Evolutionary conservation across 2,329 filamentous ascomycete genomes (phyloP).

Genomic region (Cercospora citrullina): DNA sequence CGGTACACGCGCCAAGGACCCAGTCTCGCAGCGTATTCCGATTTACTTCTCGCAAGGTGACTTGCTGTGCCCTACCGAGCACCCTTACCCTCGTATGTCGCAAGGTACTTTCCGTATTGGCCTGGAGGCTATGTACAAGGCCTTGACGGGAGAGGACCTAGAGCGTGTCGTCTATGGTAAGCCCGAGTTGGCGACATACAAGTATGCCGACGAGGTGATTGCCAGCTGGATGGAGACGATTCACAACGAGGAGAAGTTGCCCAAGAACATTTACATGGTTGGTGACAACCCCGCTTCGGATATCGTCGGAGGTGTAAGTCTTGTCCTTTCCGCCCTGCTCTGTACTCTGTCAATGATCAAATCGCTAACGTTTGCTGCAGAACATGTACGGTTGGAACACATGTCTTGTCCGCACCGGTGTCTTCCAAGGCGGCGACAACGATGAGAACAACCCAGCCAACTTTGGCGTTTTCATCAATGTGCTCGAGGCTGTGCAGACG

Average conservation of each 20-base stretch:
- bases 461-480: slow-evolving; percentile 74
- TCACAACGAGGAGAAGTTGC: slow-evolving; percentile 69
- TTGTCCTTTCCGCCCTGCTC: not conserved
- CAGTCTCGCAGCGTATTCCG: slow-evolving; percentile 65
- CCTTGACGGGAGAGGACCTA: slow-evolving; percentile 67
- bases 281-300: slow-evolving; percentile 74
- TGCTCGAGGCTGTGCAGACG: slow-evolving; percentile 68
- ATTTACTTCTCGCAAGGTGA: slow-evolving; percentile 73
- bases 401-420: slow-evolving; percentile 73
- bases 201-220: slow-evolving; percentile 73
- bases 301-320: slow-evolving; percentile 62
- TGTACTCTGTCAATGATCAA: not conserved
- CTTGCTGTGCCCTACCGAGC: slow-evolving; percentile 56
- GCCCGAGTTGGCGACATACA: slow-evolving; percentile 73
- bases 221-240: slow-evolving; percentile 73
- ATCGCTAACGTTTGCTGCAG: slow-evolving; percentile 15
- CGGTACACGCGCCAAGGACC: slow-evolving; percentile 65
- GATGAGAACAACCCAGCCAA: slow-evolving; percentile 74
- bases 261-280: slow-evolving; percentile 73
- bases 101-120: slow-evolving; percentile 75
- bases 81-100: slow-evolving; percentile 65
- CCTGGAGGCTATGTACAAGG: slow-evolving; percentile 72
- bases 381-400: slow-evolving; percentile 85
- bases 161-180: slow-evolving; percentile 77
- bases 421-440: slow-evolving; percentile 75